Evolutionary conservation across 345 rosid genomes (phyloP), one percentile per base, ranked within the genome.

Genomic region (Passiflora organensis): DNA sequence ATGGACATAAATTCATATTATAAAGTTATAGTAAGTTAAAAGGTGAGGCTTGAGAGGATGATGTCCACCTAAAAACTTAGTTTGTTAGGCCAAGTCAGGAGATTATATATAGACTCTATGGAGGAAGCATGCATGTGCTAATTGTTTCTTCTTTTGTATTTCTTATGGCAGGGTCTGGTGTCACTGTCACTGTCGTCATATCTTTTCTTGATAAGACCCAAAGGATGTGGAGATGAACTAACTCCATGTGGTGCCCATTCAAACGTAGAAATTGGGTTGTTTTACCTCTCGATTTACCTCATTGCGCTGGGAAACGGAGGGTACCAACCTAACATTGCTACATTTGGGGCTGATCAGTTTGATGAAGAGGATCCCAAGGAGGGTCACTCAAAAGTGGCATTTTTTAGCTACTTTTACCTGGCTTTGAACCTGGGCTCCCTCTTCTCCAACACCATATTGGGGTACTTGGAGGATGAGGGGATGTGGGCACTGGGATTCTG

Each of bases 321-420:
- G 16, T 94, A 94, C 67, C 99, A 94, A 41, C 99, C 99, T n/a
- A 94, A 72, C 58, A 94, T 89, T 24, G 97, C 93, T 32, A 89
- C 99, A 1, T 79, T 94, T 17, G 99, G 99, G 20, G 96, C 99
- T 13, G 99, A 94, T 60, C 99, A 94, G 52, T 94, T 87, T 65
- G 97, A 94, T 28, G 97, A 87, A 62, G 89, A 89, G 43, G 86
- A 94, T 68, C 79, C 89, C 5, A 79, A 70, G 67, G 99, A 89
- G 81, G 93, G 83, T 0, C 78, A 70, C 60, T 83, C 96, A 17
- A 94, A 94, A 66, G 85, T 89, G 13, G 80, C 96, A 16, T 89
- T 94, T 55, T 94, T 94, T 56, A 89, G 99, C 83, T 94, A 89
- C 87, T 94, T 94, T 67, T 94, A 94, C 84, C 76, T 94, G 2